Percentiles rank a stretch among this genome's conserved stretches.
Conservation (phyloP, 2,329 filamentous ascomycete species). For the Beauveria scarabaeidicola region DNA sequence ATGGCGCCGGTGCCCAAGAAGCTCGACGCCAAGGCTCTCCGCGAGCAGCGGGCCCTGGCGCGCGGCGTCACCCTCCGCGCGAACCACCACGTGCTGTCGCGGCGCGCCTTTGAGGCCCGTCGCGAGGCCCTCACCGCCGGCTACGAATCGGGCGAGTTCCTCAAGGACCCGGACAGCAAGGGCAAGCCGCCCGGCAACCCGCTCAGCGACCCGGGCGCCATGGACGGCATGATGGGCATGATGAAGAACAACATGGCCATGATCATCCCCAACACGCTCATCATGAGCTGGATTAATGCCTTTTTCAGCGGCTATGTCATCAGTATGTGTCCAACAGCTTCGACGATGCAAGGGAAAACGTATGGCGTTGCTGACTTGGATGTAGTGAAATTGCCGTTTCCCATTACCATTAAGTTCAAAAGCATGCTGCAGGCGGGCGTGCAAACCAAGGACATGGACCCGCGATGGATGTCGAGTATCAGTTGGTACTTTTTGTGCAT, state of each 20-base stretch:
- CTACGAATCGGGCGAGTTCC: conserved; percentile 77
- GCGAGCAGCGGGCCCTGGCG: conserved; percentile 77
- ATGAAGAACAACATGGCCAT: conserved; percentile 99
- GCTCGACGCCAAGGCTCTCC: conserved; percentile 63
- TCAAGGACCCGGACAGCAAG: conserved; percentile 80
- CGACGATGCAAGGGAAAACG: too few species aligned
- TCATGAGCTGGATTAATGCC: conserved; percentile 99
- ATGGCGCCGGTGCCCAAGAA: conserved; percentile 81
- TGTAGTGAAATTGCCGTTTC: conserved; percentile 92
- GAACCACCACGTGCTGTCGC: conserved; percentile 74
- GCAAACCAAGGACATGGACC: conserved; percentile 90
- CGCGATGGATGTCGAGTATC: conserved; percentile 95
- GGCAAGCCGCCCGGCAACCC: conserved; percentile 88
- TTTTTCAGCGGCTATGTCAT: conserved; percentile 99
- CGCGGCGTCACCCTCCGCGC: conserved; percentile 76
- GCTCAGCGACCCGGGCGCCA: conserved; percentile 87
- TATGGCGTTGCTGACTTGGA: not conserved
- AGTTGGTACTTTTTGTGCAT: conserved; percentile 99
- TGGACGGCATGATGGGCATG: conserved; percentile 99
- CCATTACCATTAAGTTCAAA: conserved; percentile 97
- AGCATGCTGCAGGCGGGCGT: conserved; percentile 98
- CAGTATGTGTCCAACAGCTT: conserved; percentile 41
- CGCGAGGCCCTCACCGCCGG: conserved; percentile 73
- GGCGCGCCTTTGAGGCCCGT: conserved; percentile 66
- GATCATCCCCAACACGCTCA: conserved; percentile 97